phyloP scores from a whole-genome alignment of 306 rosid genomes.

The Lathyrus tuberosus region DNA sequence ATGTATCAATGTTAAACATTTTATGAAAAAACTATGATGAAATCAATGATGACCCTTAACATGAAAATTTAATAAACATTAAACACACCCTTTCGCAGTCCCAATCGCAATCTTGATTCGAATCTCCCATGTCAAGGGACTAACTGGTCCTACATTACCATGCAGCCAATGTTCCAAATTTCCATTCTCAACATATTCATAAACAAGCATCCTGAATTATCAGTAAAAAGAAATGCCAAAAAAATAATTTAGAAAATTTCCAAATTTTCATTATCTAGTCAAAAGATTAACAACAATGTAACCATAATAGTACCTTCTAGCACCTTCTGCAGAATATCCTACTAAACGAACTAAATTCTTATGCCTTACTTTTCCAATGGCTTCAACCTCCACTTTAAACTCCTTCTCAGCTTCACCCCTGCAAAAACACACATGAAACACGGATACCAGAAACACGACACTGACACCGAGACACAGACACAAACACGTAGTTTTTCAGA shows the following conservation, averaged over 20 bases:
- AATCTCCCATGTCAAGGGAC: slow-evolving; percentile 93
- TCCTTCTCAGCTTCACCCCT: slow-evolving; percentile 99
- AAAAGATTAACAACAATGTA: slow-evolving; percentile 23
- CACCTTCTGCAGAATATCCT: slow-evolving; percentile 93
- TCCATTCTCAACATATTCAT: slow-evolving; percentile 89
- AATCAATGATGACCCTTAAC: neutral
- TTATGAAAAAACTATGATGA: neutral
- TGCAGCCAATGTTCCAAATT: slow-evolving; percentile 99
- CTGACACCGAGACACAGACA: no score
- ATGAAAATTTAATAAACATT: slow-evolving; percentile 23
- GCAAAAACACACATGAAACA: slow-evolving; percentile 23
- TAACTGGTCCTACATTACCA: slow-evolving; percentile 87
- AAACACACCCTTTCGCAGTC: slow-evolving; percentile 86
- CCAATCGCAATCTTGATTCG: slow-evolving; percentile 85
- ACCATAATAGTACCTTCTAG: slow-evolving; percentile 65
- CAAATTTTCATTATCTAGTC: slow-evolving; percentile 7
- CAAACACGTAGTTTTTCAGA: no score
- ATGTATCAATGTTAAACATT: slow-evolving; percentile 22
- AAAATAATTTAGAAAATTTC: neutral
- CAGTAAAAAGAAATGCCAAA: neutral
- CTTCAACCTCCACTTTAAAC: slow-evolving; percentile 98
- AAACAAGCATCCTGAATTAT: slow-evolving; percentile 84
- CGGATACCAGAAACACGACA: no score
- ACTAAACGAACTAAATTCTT: slow-evolving; percentile 92
- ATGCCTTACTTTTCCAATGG: slow-evolving; percentile 96